These are phyloP conservation scores for Solanum rostratum DNA, from an alignment of 257 asterid genomes.

Conservation along the genomic window DNA sequence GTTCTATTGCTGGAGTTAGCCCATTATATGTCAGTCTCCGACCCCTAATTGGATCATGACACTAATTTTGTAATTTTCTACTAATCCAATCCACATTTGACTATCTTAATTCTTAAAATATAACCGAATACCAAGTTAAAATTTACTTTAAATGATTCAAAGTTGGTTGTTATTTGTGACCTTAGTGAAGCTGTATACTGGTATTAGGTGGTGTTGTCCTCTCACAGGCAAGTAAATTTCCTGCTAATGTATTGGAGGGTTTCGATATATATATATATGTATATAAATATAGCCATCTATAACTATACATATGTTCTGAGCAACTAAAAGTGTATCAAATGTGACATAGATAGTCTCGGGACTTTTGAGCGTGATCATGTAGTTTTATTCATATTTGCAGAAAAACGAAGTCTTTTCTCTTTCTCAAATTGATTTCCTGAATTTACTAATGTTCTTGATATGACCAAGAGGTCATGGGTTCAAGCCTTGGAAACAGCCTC, in stretches of 20 bases:
- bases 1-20: neutral
- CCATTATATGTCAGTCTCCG: neutral
- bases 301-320: neutral
- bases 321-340: no score
- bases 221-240: conserved; percentile 38
- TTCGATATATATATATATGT: neutral
- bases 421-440: neutral
- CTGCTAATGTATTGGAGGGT: neutral
- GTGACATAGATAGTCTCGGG: neutral
- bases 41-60: neutral
- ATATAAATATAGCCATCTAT: no score
- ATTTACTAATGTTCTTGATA: no score
- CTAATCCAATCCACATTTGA: neutral
- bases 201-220: conserved; percentile 16
- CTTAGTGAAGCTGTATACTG: neutral
- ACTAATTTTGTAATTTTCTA: neutral
- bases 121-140: neutral
- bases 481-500: no score
- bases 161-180: neutral
- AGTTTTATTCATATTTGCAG: neutral
- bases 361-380: neutral
- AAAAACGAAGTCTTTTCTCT: neutral
- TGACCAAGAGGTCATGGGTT: no score
- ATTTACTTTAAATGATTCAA: neutral
- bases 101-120: neutral